Base-by-base conservation (phyloP, 2,329 filamentous ascomycete species). In the Colletotrichum abscissum region DNA sequence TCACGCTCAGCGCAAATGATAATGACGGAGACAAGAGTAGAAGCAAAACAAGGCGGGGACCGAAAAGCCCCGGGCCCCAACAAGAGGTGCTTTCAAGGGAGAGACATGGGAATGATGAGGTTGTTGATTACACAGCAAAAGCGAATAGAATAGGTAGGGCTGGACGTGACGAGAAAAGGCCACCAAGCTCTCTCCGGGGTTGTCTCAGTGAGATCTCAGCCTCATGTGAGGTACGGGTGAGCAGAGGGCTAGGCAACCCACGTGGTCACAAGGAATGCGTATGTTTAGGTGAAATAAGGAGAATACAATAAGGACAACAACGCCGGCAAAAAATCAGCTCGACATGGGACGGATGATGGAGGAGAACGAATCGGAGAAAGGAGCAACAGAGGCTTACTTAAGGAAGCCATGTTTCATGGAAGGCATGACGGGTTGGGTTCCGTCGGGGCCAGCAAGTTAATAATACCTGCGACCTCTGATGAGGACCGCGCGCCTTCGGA, bases 351-450 rank as follows among this genome's bases (percentile, higher is more conserved):
- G 70, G 57, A 70, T 30, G 67, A 62, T n/a, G 35, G 22, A 30
- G 5, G 35, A 38, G 22, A 26, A 26, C 33, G 55, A 14, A 35
- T 35, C 26, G 14, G n/a, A 56, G n/a, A 46, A 63, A 33, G 56
- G 33, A 56, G 46, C 52, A 65, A 52, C 35, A 22, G 35, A 24
- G 46, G 71, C 71, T 73, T 73, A 73, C 71, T 73, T 62, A 73
- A 73, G 67, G 71, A 73, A 57, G 71, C 71, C 71, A 73, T 73
- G 71, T 73, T 70, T 73, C 71, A 73, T 30, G 46, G 55, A 70
- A 49, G 70, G 46, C 71, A 73, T 66, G 60, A 56, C 67, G 26
- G 56, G 60, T 26, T 62, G 60, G 67, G 60, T 24, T 42, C 56
- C 55, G 62, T 70, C 55, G 22, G 60, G 60, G 59, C 42, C 60